Conservation (phyloP, 176 grass and related monocot species). For the Eragrostis nindensis region DNA sequence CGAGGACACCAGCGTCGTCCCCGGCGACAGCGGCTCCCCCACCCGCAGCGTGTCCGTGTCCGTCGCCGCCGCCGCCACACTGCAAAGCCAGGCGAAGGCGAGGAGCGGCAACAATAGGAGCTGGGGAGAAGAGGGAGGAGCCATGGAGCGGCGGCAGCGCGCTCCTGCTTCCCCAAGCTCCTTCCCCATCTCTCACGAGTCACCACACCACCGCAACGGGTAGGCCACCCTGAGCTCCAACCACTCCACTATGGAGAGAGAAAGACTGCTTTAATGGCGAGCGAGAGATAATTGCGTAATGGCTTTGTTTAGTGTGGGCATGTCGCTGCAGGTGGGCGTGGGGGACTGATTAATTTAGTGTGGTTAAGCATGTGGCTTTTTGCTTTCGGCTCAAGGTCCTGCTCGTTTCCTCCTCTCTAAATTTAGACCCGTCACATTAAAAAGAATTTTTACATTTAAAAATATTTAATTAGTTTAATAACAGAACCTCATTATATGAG, state of each 20-base stretch:
- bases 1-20: slow-evolving; percentile 62
- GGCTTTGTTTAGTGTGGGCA: slow-evolving; percentile 35
- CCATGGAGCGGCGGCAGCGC: slow-evolving; percentile 35
- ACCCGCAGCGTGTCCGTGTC: slow-evolving; percentile 51
- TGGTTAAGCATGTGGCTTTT: slow-evolving; percentile 25
- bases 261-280: background rate
- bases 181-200: background rate
- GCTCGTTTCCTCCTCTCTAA: too few species aligned
- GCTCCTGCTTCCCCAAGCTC: background rate
- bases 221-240: slow-evolving; percentile 36
- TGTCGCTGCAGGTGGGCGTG: background rate
- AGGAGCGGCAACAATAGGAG: slow-evolving; percentile 26
- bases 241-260: slow-evolving; percentile 22
- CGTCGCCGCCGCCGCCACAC: background rate
- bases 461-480: too few species aligned
- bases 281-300: background rate
- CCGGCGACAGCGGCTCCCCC: slow-evolving; percentile 39
- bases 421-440: too few species aligned
- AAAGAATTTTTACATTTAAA: too few species aligned
- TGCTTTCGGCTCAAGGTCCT: slow-evolving; percentile 28
- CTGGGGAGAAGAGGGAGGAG: background rate
- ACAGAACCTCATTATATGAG: too few species aligned
- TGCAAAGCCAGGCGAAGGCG: background rate
- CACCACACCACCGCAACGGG: background rate
- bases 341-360: slow-evolving; percentile 1